These are phyloP conservation scores for Pneumocystis canis DNA, from an alignment of 1,139 yeast genomes.

Conservation along the genomic window DNA sequence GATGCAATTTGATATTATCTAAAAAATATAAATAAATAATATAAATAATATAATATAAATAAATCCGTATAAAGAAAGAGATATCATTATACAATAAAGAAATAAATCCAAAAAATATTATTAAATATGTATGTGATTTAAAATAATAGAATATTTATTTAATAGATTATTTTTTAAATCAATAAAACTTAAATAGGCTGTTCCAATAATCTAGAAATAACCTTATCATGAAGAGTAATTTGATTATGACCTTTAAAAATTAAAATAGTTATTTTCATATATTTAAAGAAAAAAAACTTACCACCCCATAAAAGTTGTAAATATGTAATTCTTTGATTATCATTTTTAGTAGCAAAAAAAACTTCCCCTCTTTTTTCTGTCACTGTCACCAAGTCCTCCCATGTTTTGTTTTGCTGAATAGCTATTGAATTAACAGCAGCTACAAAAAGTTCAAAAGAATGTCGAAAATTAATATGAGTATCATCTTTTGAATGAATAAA, in stretches of 20 bases:
- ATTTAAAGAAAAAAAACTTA: neutral
- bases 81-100: too few relatives aligned
- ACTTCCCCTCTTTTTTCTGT: neutral
- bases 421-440: neutral
- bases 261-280: neutral
- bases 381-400: neutral
- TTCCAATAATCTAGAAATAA: neutral
- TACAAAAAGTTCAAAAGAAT: neutral
- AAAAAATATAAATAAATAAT: too few relatives aligned
- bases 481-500: neutral
- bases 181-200: neutral
- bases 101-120: too few relatives aligned
- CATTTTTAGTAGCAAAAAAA: neutral
- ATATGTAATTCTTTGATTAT: neutral
- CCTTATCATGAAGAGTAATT: neutral
- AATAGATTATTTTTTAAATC: too few relatives aligned
- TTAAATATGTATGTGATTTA: too few relatives aligned
- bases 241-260: neutral
- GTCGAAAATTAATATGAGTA: neutral
- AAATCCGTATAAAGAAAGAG: too few relatives aligned
- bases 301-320: neutral
- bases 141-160: too few relatives aligned
- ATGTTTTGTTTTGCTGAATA: neutral
- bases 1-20: too few relatives aligned
- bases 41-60: too few relatives aligned